Percentiles rank a stretch among this genome's conserved stretches.
Conservation (phyloP, 305 asterid species). For the Ilex paraguariensis region DNA sequence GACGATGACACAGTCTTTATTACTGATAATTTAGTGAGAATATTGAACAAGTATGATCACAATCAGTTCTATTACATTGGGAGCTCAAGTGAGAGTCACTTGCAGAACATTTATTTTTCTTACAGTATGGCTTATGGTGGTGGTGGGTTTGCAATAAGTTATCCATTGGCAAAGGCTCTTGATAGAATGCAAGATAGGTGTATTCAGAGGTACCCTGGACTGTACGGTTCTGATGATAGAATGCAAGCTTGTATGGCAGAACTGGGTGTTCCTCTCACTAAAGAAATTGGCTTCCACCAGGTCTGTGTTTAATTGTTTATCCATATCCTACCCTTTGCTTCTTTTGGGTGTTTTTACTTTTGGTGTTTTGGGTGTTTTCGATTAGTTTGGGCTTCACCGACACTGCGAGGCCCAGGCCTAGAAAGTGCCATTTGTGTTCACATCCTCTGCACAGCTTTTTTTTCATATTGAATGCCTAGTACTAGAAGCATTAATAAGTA, state of each 20-base stretch:
- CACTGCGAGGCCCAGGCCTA: too few species aligned
- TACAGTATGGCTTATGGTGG: constrained; percentile 97
- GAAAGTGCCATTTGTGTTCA: too few species aligned
- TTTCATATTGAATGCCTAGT: too few species aligned
- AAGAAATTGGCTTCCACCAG: constrained; percentile 95
- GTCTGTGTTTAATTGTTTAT: constrained; percentile 23
- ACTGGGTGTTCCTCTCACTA: constrained; percentile 94
- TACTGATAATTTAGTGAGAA: constrained; percentile 75
- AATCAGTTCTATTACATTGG: constrained; percentile 85
- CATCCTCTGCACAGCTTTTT: too few species aligned
- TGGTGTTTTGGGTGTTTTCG: too few species aligned
- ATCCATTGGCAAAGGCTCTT: constrained; percentile 78
- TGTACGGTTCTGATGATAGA: constrained; percentile 92
- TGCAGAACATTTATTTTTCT: constrained; percentile 82
- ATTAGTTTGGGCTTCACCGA: too few species aligned
- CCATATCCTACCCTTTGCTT: background rate
- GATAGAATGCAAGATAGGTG: constrained; percentile 85
- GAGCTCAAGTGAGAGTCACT: constrained; percentile 81
- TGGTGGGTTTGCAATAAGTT: constrained; percentile 93
- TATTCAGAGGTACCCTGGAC: constrained; percentile 84
- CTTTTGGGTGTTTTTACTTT: too few species aligned
- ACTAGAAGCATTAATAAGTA: too few species aligned
- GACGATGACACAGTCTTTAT: constrained; percentile 90
- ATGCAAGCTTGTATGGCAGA: constrained; percentile 99
- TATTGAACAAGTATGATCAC: constrained; percentile 81